phyloP scores from a whole-genome alignment of 2,329 filamentous ascomycete species.

The Epichloe brachyelytri region DNA sequence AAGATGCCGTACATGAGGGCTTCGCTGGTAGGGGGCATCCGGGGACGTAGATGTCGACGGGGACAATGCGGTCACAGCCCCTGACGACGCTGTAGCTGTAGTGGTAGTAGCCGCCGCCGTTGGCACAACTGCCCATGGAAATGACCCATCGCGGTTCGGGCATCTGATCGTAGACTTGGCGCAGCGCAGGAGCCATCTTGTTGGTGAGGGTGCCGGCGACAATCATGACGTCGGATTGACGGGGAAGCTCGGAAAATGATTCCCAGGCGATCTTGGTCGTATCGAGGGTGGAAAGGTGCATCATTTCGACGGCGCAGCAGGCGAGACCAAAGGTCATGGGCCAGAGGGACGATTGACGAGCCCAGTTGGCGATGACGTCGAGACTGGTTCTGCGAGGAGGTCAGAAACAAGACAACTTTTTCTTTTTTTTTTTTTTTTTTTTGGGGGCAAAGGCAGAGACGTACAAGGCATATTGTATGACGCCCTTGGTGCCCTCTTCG shows the following conservation, averaged over 20 bases:
- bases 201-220: constrained; percentile 87
- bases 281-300: constrained; percentile 77
- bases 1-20: constrained; percentile 60
- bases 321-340: constrained; percentile 81
- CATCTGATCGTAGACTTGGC: constrained; percentile 94
- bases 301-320: constrained; percentile 87
- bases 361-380: constrained; percentile 74
- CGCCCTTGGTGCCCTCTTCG: constrained; percentile 67
- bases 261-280: constrained; percentile 78
- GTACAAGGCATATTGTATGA: constrained; percentile 77
- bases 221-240: constrained; percentile 87
- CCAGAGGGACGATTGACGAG: constrained; percentile 73
- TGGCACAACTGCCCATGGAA: constrained; percentile 75
- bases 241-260: constrained; percentile 81
- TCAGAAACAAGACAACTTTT: neutral
- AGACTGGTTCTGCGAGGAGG: constrained; percentile 50
- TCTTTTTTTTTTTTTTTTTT: no score
- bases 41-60: constrained; percentile 69
- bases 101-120: constrained; percentile 78
- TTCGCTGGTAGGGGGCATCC: constrained; percentile 53
- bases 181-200: constrained; percentile 86
- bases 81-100: constrained; percentile 70
- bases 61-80: constrained; percentile 64
- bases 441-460: constrained; percentile 20
- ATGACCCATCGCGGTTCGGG: constrained; percentile 78